Base-by-base conservation (phyloP, 2,329 filamentous ascomycete species). In the Zymoseptoria tritici region DNA sequence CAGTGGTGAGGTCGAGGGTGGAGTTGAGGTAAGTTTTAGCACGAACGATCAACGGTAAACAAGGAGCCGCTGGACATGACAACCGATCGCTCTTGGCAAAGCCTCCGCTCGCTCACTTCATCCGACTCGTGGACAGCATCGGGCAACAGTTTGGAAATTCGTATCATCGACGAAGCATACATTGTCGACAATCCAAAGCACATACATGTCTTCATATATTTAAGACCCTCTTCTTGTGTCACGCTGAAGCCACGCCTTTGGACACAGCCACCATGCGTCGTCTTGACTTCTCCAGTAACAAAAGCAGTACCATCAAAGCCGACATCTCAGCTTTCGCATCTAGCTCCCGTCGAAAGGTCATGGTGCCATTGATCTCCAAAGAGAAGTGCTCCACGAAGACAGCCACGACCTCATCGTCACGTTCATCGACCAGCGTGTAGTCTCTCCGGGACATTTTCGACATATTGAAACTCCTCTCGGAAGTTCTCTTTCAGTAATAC, bases 351-450 rank as follows among this genome's bases (percentile, higher is more conserved):
- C 49, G 20, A 22, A 59, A 62, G 9, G 24, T n/a, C 0, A 64
- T 31, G n/a, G 52, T 58, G n/a, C 65, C 64, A 20, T 63, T 64
- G 1, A 60, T 24, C 24, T 42, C 50, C n/a, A 55, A 42, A 26
- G 56, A 42, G 3, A 60, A 60, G 22, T 57, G 31, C 56, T 66
- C 64, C 4, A 56, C 55, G 36, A 65, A 65, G 4, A 64, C 66
- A 9, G 64, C 64, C 7, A 65, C 21, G 16, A 66, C 61, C 22
- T 54, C 50, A 3, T 60, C 66, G 19, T 29, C 53, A 9, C 50
- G 24, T 16, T 63, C 63, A 11, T 65, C 59, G 1, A 66, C 57
- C 7, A 66, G 60, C 26, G 63, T 65, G 55, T 57, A 58, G 49
- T 67, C 63, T 42, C 59, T 29, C 3, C 57, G 59, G 9, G 56